Conservation (phyloP, 2,329 filamentous ascomycete species). For the Clonostachys byssicola region DNA sequence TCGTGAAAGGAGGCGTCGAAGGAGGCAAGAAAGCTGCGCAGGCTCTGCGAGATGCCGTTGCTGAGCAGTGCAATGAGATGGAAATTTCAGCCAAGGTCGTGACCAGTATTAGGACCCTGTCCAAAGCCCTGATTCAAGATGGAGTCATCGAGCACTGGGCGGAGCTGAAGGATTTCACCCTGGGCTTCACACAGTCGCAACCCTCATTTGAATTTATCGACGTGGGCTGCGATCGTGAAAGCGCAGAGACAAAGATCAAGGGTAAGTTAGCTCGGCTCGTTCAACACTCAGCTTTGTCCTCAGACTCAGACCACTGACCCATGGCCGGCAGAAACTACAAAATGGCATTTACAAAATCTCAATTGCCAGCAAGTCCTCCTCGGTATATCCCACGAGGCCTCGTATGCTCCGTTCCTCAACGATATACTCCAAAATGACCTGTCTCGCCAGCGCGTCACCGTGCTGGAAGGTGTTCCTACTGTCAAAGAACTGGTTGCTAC, state of each 20-base stretch:
- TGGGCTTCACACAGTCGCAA: slow-evolving; percentile 56
- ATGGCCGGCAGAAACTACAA: slow-evolving; percentile 35
- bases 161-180: slow-evolving; percentile 51
- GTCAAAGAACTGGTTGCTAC: slow-evolving; percentile 44
- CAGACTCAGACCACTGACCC: neutral
- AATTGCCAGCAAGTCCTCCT: slow-evolving; percentile 60
- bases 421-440: slow-evolving; percentile 42
- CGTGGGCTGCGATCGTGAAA: slow-evolving; percentile 54
- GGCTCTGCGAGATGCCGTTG: slow-evolving; percentile 41
- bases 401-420: slow-evolving; percentile 56
- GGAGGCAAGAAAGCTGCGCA: slow-evolving; percentile 50
- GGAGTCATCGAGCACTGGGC: slow-evolving; percentile 36
- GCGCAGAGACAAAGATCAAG: slow-evolving; percentile 56
- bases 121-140: slow-evolving; percentile 42
- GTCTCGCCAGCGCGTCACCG: slow-evolving; percentile 37
- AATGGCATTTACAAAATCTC: slow-evolving; percentile 54
- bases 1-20: slow-evolving; percentile 48
- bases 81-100: slow-evolving; percentile 54
- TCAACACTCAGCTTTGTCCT: neutral
- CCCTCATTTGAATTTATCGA: slow-evolving; percentile 62
- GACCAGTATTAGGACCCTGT: slow-evolving; percentile 48
- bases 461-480: slow-evolving; percentile 49
- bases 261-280: slow-evolving; percentile 29
- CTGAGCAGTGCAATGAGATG: slow-evolving; percentile 40
- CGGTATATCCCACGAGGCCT: slow-evolving; percentile 57